Percentiles rank a stretch among this genome's conserved stretches.
These are phyloP conservation scores for Stagonosporopsis chrysanthemi DNA, from an alignment of 2,329 filamentous ascomycete species.

Conservation along the genomic window DNA sequence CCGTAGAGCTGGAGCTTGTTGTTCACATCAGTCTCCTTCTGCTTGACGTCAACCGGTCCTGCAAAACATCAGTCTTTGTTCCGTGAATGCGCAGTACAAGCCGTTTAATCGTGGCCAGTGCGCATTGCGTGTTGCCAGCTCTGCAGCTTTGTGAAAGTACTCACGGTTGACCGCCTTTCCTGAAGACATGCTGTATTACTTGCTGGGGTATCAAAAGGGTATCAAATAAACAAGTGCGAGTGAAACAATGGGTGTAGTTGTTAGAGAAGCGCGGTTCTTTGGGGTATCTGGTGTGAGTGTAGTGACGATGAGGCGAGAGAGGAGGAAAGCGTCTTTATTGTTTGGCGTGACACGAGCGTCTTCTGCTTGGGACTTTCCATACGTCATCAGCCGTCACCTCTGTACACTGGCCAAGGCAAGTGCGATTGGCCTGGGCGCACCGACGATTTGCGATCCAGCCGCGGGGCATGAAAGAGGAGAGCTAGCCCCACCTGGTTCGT, in stretches of 20 bases:
- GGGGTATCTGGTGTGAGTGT: conserved; percentile 20
- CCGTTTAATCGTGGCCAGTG: background rate
- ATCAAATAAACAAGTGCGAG: conserved; percentile 39
- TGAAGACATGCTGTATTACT: conserved; percentile 32
- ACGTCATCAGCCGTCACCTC: conserved; percentile 21
- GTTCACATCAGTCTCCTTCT: conserved; percentile 86
- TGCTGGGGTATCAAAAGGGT: conserved; percentile 40
- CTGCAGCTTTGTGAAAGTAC: conserved; percentile 14
- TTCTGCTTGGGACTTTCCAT: conserved; percentile 14
- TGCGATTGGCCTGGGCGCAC: conserved; percentile 17
- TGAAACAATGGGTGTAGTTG: conserved; percentile 29
- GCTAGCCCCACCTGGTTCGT: conserved; percentile 15
- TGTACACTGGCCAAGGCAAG: conserved; percentile 18
- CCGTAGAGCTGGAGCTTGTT: conserved; percentile 95
- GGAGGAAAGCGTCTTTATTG: conserved; percentile 22
- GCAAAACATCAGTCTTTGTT: conserved; percentile 59
- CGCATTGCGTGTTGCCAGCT: background rate
- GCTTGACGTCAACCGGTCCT: conserved; percentile 71
- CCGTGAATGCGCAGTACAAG: background rate
- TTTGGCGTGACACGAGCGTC: conserved; percentile 20
- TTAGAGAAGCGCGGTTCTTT: conserved; percentile 13
- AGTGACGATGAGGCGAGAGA: conserved; percentile 12
- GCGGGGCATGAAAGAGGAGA: conserved; percentile 18
- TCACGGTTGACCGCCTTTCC: conserved; percentile 40
- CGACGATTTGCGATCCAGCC: conserved; percentile 18